Percentiles rank a stretch among this genome's conserved stretches.
Evolutionary conservation across 2,329 filamentous ascomycete genomes (phyloP).

Genomic region (Cladorrhinum sp.): DNA sequence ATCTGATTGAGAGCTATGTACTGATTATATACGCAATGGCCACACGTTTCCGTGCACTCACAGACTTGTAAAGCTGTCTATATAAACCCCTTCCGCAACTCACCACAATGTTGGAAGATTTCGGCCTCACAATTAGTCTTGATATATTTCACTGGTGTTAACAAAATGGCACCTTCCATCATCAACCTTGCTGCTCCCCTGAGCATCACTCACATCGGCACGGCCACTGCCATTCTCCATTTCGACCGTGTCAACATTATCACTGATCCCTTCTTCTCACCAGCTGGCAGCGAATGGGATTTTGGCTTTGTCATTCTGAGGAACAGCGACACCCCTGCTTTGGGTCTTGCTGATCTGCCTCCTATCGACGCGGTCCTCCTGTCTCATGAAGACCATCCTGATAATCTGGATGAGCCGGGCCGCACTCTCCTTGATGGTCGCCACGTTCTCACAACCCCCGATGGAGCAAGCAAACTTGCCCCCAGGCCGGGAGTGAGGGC

Average conservation of each 20-base stretch:
- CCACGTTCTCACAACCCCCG: conserved; percentile 43
- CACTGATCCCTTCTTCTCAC: conserved; percentile 46
- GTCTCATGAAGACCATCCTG: conserved; percentile 49
- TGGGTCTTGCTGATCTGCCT: conserved; percentile 39
- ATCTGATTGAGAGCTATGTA: neutral
- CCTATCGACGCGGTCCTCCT: conserved; percentile 47
- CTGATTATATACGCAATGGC: too few relatives aligned
- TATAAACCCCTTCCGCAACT: neutral
- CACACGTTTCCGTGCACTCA: neutral
- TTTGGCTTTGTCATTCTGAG: conserved; percentile 30
- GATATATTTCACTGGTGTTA: too few relatives aligned
- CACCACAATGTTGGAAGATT: too few relatives aligned
- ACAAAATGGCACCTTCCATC: conserved; percentile 10
- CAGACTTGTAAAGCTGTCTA: neutral
- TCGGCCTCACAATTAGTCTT: too few relatives aligned
- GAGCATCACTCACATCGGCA: conserved; percentile 44
- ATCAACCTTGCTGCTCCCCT: conserved; percentile 16
- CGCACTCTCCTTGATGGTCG: conserved; percentile 45
- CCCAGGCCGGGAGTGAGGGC: conserved; percentile 42
- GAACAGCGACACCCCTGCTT: conserved; percentile 34
- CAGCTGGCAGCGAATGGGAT: conserved; percentile 36
- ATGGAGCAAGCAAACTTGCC: conserved; percentile 42
- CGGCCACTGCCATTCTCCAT: conserved; percentile 47
- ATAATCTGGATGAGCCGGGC: conserved; percentile 47
- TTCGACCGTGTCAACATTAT: conserved; percentile 42